Evolutionary conservation across 768 basidiomycete genomes (phyloP).

Genomic region (Tricholomella constricta): DNA sequence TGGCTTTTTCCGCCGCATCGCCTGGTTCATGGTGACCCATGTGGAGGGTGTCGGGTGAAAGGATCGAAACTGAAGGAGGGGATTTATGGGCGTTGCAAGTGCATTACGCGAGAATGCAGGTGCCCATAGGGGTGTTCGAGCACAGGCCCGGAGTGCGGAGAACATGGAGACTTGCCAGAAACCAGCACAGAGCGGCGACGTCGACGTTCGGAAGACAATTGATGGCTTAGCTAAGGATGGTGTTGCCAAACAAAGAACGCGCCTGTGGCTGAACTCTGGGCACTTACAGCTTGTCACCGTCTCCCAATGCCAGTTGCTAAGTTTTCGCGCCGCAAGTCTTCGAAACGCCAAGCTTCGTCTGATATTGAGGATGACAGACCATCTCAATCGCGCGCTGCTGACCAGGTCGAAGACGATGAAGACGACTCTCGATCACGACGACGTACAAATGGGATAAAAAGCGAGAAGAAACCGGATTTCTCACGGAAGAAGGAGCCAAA

Average conservation of each 20-base stretch:
- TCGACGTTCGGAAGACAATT: not conserved
- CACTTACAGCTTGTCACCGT: slow-evolving; percentile 14
- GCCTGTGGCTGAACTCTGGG: slow-evolving; percentile 25
- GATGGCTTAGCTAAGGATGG: slow-evolving; percentile 4
- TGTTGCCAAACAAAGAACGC: slow-evolving; percentile 35
- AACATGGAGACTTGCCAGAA: slow-evolving; percentile 33
- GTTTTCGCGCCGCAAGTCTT: slow-evolving; percentile 40
- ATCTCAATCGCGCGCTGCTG: slow-evolving; percentile 32
- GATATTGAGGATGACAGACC: slow-evolving; percentile 61
- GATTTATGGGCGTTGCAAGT: not conserved
- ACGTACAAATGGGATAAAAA: slow-evolving; percentile 29
- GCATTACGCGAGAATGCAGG: slow-evolving; percentile 24
- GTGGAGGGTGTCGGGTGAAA: slow-evolving; percentile 67
- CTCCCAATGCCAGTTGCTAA: slow-evolving; percentile 39
- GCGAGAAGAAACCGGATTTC: slow-evolving; percentile 33
- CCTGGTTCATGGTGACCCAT: slow-evolving; percentile 80
- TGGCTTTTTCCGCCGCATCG: slow-evolving; percentile 75
- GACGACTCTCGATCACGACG: slow-evolving; percentile 33
- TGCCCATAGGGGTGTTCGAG: slow-evolving; percentile 31
- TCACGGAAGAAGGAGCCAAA: slow-evolving; percentile 23
- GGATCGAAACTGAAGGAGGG: slow-evolving; percentile 39
- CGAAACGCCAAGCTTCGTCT: slow-evolving; percentile 49
- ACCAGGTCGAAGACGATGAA: slow-evolving; percentile 50
- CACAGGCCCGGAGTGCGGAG: slow-evolving; percentile 35
- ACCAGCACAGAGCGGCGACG: too few relatives aligned